Conservation (phyloP, 2,329 filamentous ascomycete genomes). For the Aspergillus novofumigatus region DNA sequence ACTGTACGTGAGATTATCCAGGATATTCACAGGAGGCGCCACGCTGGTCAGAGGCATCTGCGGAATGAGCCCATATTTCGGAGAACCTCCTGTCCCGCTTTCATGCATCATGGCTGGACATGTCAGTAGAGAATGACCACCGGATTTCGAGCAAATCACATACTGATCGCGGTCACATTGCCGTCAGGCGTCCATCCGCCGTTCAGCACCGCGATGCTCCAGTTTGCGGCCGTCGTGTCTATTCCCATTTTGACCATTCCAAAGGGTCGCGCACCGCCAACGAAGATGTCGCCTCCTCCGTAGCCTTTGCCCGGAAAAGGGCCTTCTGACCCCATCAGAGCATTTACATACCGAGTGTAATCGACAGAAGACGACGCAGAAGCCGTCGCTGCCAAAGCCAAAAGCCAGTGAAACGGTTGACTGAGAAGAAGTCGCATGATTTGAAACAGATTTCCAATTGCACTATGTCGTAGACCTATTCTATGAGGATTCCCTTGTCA, state of each 20-base stretch:
- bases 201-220: conserved; percentile 35
- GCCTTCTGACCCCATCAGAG: conserved; percentile 47
- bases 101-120: conserved; percentile 43
- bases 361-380: conserved; percentile 13
- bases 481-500: too few relatives aligned
- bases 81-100: conserved; percentile 44
- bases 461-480: too few relatives aligned
- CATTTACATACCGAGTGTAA: conserved; percentile 41
- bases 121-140: neutral
- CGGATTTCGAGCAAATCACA: neutral
- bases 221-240: conserved; percentile 34
- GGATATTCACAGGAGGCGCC: conserved; percentile 36
- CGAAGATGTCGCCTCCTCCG: conserved; percentile 43
- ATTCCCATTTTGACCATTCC: conserved; percentile 43
- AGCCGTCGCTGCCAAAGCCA: neutral
- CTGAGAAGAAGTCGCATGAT: conserved; percentile 1
- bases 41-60: conserved; percentile 37
- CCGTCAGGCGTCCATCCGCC: conserved; percentile 47
- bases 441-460: too few relatives aligned
- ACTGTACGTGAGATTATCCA: conserved; percentile 41
- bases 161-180: conserved; percentile 47
- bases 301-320: conserved; percentile 38
- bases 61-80: conserved; percentile 36
- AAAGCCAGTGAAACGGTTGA: neutral
- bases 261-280: conserved; percentile 43